Conservation (phyloP, 176 grass and related monocot species). For the Calamus simplicifolius region DNA sequence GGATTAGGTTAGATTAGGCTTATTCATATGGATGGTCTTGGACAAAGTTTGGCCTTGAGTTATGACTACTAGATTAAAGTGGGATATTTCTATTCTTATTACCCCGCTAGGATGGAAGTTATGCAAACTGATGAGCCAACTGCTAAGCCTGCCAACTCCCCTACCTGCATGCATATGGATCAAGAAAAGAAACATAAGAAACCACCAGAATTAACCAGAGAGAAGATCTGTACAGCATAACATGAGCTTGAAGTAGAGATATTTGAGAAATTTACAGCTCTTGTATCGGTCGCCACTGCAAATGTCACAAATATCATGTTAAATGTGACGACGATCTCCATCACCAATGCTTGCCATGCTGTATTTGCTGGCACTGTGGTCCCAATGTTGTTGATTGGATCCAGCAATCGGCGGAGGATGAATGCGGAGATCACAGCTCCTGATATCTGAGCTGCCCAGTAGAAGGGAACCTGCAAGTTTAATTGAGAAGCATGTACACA, state of each 20-base stretch:
- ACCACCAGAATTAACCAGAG: background rate
- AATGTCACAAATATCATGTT: slow-evolving; percentile 98
- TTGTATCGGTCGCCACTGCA: slow-evolving; percentile 84
- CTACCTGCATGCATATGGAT: background rate
- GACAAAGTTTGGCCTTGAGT: no score
- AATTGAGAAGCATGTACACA: background rate
- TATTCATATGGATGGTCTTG: no score
- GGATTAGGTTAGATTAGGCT: no score
- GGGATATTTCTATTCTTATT: background rate
- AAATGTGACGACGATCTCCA: slow-evolving; percentile 80
- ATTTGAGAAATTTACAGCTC: slow-evolving; percentile 39
- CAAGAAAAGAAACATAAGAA: background rate
- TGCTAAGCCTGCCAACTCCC: slow-evolving; percentile 7
- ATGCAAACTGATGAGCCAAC: slow-evolving; percentile 10
- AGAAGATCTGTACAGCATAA: background rate
- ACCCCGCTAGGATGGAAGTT: slow-evolving; percentile 8
- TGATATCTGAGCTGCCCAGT: slow-evolving; percentile 79
- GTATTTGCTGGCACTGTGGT: slow-evolving; percentile 49
- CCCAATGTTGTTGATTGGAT: slow-evolving; percentile 59
- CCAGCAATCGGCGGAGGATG: slow-evolving; percentile 60
- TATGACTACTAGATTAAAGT: no score
- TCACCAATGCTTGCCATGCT: slow-evolving; percentile 59
- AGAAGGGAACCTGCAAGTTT: slow-evolving; percentile 77
- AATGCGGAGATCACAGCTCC: slow-evolving; percentile 74
- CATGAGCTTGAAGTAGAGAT: background rate